Evolutionary conservation across 345 rosid species (phyloP), one percentile per base, ranked within the genome.

Genomic region (Acer negundo): DNA sequence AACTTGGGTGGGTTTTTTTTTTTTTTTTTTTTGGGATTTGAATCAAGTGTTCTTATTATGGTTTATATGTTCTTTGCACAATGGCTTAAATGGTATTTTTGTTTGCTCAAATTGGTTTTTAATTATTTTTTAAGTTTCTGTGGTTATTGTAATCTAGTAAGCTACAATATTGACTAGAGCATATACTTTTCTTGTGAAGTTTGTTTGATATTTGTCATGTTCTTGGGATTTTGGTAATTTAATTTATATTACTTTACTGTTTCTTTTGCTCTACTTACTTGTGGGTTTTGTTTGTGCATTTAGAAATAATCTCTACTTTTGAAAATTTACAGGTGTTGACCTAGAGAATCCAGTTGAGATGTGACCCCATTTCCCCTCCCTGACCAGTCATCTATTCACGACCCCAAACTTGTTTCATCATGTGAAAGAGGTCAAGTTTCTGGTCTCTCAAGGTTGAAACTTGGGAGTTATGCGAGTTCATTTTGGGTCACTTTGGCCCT

Each of bases 401-500:
- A 73, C 66, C 69, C 84, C 44, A 85, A 82, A 53, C 90, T 78
- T 70, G 74, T 58, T 77, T 53, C 83, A 31, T 82, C 73, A 44
- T 94, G 98, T 77, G 97, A 90, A 74, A 95, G 99, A 28, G 87
- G 91, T 67, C 85, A 79, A 82, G 91, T 96, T 74, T 87, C 88
- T 26, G 97, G 98, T 80, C 83, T 75, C 68, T 84, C 93, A 24
- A 86, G 98, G 77, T 78, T 85, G 85, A 62, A 85, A 53, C 83
- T 92, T 70, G 80, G 76, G 58, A 94, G 90, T 79, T 96, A 91
- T 80, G 88, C 99, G 20, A 84, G 75, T 76, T 82, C 90, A 17
- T 69, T 89, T 47, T 89, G 84, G 69, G 81, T 92, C 51, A 85
- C 85, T n/a, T 46, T 92, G 80, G 77, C 81, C 73, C 97, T 97